Conservation (phyloP, 768 basidiomycete species). For the Mycena amicta region DNA sequence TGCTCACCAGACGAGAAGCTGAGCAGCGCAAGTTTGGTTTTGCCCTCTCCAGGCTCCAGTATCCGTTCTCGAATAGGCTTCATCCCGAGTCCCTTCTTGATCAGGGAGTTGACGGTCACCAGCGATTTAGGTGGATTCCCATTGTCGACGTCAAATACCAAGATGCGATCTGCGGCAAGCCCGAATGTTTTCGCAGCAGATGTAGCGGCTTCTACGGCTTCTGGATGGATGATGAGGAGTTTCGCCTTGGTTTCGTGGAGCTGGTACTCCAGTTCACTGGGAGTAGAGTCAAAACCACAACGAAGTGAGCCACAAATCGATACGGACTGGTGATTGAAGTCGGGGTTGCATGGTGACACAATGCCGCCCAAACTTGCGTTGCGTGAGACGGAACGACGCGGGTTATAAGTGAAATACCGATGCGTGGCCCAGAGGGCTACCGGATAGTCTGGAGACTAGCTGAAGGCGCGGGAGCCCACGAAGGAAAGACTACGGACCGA, state of each 20-base stretch:
- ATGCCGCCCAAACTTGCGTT: slow-evolving; percentile 30
- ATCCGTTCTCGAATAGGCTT: slow-evolving; percentile 47
- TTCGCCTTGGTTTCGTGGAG: slow-evolving; percentile 50
- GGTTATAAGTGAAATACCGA: slow-evolving; percentile 32
- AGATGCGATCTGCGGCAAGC: slow-evolving; percentile 43
- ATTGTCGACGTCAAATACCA: slow-evolving; percentile 43
- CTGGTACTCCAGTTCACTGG: slow-evolving; percentile 60
- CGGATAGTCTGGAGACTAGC: slow-evolving; percentile 47
- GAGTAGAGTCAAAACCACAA: too few relatives aligned
- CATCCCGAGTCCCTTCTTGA: slow-evolving; percentile 48
- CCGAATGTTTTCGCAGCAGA: slow-evolving; percentile 41
- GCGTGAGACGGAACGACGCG: background rate
- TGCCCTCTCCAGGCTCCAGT: slow-evolving; percentile 61
- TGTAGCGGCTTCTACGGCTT: slow-evolving; percentile 43
- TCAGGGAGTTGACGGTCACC: slow-evolving; percentile 47
- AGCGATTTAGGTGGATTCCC: slow-evolving; percentile 18
- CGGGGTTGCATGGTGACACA: slow-evolving; percentile 57
- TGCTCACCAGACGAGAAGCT: slow-evolving; percentile 63
- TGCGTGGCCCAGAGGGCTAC: slow-evolving; percentile 60
- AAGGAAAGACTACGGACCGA: slow-evolving; percentile 42
- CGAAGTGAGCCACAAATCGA: too few relatives aligned
- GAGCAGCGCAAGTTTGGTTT: slow-evolving; percentile 69
- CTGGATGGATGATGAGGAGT: slow-evolving; percentile 51
- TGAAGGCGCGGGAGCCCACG: background rate
- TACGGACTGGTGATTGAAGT: slow-evolving; percentile 53